Evolutionary conservation across 2,329 filamentous ascomycete species (phyloP).

Genomic region (Graphilbum ipis-grandicollis): DNA sequence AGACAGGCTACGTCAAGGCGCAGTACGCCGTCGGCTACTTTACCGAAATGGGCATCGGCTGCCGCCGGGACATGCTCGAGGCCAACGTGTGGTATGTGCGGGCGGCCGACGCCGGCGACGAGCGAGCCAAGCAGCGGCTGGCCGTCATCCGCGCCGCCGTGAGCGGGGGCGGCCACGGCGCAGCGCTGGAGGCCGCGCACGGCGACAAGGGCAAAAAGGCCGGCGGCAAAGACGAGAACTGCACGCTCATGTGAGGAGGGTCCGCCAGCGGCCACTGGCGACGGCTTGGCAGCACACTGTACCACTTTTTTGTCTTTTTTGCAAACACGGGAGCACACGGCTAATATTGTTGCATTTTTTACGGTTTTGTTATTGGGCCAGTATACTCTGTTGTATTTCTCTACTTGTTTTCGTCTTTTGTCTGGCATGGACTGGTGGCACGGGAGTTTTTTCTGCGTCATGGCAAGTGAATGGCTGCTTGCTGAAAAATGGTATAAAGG

Average conservation of each 20-base stretch:
- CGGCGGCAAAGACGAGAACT: slow-evolving; percentile 31
- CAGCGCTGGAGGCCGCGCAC: slow-evolving; percentile 33
- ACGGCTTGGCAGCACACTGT: too few species aligned
- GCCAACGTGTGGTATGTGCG: slow-evolving; percentile 98
- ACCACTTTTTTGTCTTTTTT: neutral
- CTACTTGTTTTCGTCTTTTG: neutral
- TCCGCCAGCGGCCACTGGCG: too few species aligned
- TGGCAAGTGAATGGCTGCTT: too few species aligned
- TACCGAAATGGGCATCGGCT: slow-evolving; percentile 96
- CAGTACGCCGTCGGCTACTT: slow-evolving; percentile 94
- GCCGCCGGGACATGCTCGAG: slow-evolving; percentile 81
- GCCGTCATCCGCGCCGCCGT: slow-evolving; percentile 76
- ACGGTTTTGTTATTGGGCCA: neutral
- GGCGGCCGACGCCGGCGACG: slow-evolving; percentile 81
- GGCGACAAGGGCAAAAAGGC: slow-evolving; percentile 34
- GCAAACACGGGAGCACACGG: too few species aligned
- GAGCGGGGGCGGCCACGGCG: slow-evolving; percentile 35
- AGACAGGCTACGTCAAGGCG: slow-evolving; percentile 49
- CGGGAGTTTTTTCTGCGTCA: neutral
- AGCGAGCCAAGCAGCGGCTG: slow-evolving; percentile 72
- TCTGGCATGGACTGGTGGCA: neutral
- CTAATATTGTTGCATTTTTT: too few species aligned
- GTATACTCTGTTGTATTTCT: neutral
- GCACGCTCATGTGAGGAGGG: slow-evolving; percentile 34
- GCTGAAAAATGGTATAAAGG: too few species aligned